Conservation (phyloP, 805 yeast genomes). For the Candida tallmaniae region DNA sequence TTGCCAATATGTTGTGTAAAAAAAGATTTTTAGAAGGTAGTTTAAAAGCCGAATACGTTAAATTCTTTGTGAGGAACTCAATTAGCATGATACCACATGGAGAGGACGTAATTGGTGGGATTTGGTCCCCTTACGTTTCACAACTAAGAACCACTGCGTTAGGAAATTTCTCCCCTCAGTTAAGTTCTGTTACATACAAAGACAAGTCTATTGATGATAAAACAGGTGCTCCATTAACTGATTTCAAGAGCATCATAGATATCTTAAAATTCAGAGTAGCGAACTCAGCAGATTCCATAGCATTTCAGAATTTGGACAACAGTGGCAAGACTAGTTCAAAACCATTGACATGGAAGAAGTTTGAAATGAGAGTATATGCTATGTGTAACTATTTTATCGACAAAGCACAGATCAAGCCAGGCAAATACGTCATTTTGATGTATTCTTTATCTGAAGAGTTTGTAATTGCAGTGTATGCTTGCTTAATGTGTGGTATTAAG, state of each 20-base stretch:
- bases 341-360: constrained; percentile 66
- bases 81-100: constrained; percentile 67
- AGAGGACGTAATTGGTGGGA: constrained; percentile 72
- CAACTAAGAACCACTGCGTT: constrained; percentile 57
- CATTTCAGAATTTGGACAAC: constrained; percentile 48
- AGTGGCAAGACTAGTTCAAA: constrained; percentile 31
- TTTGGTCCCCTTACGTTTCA: constrained; percentile 79
- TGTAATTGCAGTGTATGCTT: constrained; percentile 78
- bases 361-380: constrained; percentile 73
- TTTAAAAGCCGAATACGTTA: constrained; percentile 75
- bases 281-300: constrained; percentile 73
- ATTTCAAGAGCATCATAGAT: constrained; percentile 67
- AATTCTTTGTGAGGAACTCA: constrained; percentile 65
- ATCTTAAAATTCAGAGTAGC: constrained; percentile 74
- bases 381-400: constrained; percentile 66
- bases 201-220: constrained; percentile 74
- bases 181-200: constrained; percentile 76
- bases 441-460: constrained; percentile 86
- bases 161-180: constrained; percentile 64
- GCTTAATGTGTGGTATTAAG: constrained; percentile 73
- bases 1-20: constrained; percentile 85
- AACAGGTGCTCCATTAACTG: constrained; percentile 67
- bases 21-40: constrained; percentile 72
- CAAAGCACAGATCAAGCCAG: constrained; percentile 59
- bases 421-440: constrained; percentile 74